Evolutionary conservation across 2,329 filamentous ascomycete genomes (phyloP).

Genomic region (Diaporthe amygdali): DNA sequence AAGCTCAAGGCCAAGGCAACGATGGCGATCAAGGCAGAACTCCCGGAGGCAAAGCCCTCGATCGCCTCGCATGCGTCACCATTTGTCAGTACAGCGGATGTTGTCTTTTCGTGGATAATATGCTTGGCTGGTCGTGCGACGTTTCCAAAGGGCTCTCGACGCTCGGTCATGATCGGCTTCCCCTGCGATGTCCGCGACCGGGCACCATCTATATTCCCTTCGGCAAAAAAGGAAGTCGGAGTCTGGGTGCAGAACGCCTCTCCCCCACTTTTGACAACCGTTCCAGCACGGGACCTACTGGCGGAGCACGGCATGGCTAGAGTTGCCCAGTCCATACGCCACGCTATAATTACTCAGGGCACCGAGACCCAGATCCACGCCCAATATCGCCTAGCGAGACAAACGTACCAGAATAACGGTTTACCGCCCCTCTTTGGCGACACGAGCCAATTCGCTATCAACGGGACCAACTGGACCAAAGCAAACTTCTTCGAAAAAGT

Average conservation of each 20-base stretch:
- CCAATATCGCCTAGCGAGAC: constrained; percentile 35
- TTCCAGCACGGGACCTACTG: neutral
- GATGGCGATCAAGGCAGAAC: neutral
- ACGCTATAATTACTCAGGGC: constrained; percentile 36
- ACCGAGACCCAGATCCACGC: constrained; percentile 41
- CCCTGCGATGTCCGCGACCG: neutral
- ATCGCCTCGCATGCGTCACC: neutral
- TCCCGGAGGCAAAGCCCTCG: neutral
- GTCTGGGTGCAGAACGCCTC: neutral
- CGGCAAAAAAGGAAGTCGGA: neutral
- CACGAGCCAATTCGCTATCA: constrained; percentile 35
- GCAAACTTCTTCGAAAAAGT: constrained; percentile 31
- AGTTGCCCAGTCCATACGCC: constrained; percentile 34
- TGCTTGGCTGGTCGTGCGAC: neutral
- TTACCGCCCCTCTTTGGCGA: constrained; percentile 37
- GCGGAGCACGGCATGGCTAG: constrained; percentile 17
- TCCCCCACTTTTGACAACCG: neutral
- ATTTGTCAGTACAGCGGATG: constrained; percentile 4
- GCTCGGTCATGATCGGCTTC: constrained; percentile 5
- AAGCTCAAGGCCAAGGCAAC: neutral
- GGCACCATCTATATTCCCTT: neutral
- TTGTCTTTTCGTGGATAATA: neutral
- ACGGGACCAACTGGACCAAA: constrained; percentile 39
- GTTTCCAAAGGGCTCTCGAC: neutral
- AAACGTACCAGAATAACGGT: constrained; percentile 23